Base-by-base conservation (phyloP, 371 early-diverging fungal genomes). In the Funneliformis caledonium region DNA sequence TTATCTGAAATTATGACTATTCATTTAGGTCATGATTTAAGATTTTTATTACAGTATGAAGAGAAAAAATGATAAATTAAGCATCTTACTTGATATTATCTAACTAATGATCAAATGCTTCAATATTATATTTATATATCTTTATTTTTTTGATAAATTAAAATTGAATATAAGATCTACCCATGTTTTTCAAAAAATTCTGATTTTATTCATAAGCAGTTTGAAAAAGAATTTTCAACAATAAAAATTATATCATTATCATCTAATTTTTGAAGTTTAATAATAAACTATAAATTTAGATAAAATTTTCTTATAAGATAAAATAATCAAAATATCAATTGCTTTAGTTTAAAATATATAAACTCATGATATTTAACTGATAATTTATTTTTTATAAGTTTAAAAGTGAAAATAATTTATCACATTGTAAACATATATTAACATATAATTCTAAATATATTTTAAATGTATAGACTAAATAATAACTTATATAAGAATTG, bases 241-340 rank as follows among this genome's bases (percentile, higher is more conserved):
- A 72, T 72, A 50, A 72, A 2, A 72, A 72, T 43, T 22, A 22
- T 12, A 48, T 12, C 16, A 14, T 72, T 19, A 11, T 16, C 12
- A 52, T 72, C 72, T 5, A 72, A 31, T 22, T 50, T 1, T 10
- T 16, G 4, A 26, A 72, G 47, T 50, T 43, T 7, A 11, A 50
- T 31, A 47, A 50, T 72, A 50, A 22, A 72, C 22, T 72, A 14
- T 43, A n/a, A 22, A 50, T 72, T 72, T n/a, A 72, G 42, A 31
- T 72, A 72, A 11, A 50, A 26, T 50, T 72, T 72, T 45, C 37
- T 10, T 3, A 6, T 33, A 37, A 42, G 50, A 45, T 70, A 48
- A 26, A 31, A 47, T 14, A 70, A n/a, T 12, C 11, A 72, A 2
- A 47, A 26, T 72, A 26, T n/a, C 48, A 72, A 11, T 72, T 72